A percentile compares a stretch with the other conserved stretches of the same genome.
Evolutionary conservation across 148 eudicot genomes (phyloP).

Genomic region (Drosera capensis): DNA sequence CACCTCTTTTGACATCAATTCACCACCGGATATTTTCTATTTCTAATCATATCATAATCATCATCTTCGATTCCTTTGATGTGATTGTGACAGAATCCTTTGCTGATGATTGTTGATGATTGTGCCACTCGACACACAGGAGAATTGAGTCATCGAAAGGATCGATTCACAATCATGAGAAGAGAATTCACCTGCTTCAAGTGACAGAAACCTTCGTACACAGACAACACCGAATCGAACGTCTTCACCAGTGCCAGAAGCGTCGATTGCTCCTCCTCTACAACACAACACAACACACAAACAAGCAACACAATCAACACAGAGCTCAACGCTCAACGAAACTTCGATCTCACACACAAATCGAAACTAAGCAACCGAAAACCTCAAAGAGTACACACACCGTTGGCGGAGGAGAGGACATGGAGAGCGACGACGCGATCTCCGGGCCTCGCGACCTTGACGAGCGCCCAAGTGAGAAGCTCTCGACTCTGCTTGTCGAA

Average conservation of each 20-base stretch:
- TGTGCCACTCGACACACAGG: neutral
- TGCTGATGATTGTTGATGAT: too few species aligned
- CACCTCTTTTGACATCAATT: too few species aligned
- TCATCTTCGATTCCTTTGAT: neutral
- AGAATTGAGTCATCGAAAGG: neutral
- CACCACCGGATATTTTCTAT: too few species aligned
- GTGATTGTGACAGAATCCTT: too few species aligned
- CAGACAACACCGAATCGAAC: conserved; percentile 62
- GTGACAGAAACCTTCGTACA: conserved; percentile 74
- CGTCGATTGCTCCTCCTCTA: conserved; percentile 32
- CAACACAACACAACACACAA: neutral
- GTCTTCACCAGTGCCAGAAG: conserved; percentile 53
- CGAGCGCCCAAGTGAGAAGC: conserved; percentile 68
- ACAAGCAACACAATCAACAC: neutral
- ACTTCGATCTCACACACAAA: neutral
- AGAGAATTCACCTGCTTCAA: conserved; percentile 41
- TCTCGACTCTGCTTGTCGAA: conserved; percentile 42
- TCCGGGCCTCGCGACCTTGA: conserved; percentile 70
- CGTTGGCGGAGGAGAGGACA: conserved; percentile 15
- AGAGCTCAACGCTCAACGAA: too few species aligned
- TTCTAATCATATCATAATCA: neutral
- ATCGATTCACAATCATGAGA: neutral
- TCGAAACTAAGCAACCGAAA: neutral
- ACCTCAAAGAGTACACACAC: neutral
- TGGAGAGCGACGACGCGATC: conserved; percentile 69